Conservation (phyloP, 768 basidiomycete genomes). For the Coprinopsis marcescibilis region DNA sequence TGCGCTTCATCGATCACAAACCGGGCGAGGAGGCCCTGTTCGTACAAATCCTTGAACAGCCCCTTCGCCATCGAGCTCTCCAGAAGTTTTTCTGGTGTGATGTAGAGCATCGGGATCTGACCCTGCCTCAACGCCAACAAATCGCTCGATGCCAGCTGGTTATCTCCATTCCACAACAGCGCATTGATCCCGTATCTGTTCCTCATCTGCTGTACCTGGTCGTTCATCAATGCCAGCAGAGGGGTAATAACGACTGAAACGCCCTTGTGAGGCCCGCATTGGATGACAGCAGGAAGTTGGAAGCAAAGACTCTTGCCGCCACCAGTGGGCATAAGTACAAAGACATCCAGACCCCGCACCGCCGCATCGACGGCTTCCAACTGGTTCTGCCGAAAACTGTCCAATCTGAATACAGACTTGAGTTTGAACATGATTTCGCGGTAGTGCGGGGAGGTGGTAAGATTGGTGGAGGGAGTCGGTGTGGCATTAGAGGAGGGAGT, state of each 20-base stretch:
- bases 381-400: conserved; percentile 75
- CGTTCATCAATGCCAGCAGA: conserved; percentile 80
- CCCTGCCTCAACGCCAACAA: conserved; percentile 45
- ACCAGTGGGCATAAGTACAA: conserved; percentile 95
- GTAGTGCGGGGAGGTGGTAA: conserved; percentile 27
- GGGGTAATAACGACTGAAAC: conserved; percentile 91
- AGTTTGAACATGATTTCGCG: conserved; percentile 52
- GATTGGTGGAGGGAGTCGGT: conserved; percentile 2
- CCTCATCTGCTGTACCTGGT: conserved; percentile 72
- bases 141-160: conserved; percentile 28
- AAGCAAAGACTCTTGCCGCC: conserved; percentile 88
- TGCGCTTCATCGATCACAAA: conserved; percentile 98
- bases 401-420: conserved; percentile 54
- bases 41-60: conserved; percentile 56
- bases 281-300: conserved; percentile 86
- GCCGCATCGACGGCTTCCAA: conserved; percentile 80
- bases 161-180: conserved; percentile 61
- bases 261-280: conserved; percentile 62
- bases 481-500: not conserved
- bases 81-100: conserved; percentile 87
- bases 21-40: conserved; percentile 57
- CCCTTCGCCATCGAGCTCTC: conserved; percentile 50
- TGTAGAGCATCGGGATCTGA: conserved; percentile 45
- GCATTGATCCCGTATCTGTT: conserved; percentile 58
- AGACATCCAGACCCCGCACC: conserved; percentile 77